Evolutionary conservation across 192 early-diverging fungal species (phyloP), one percentile per base, ranked within the genome.

Genomic region (Mortierella antarctica): DNA sequence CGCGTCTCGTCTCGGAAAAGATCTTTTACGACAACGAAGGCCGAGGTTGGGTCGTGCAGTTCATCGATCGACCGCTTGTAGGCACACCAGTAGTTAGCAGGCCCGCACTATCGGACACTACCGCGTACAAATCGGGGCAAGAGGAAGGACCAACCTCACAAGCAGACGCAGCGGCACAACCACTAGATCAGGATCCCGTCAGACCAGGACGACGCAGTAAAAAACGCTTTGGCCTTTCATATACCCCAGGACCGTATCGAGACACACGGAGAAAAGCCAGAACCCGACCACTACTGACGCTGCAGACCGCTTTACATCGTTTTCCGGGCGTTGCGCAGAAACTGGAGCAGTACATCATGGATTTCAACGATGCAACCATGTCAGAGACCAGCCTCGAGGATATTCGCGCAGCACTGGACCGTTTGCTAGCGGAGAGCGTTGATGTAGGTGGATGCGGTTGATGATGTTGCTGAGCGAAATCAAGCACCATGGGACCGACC

Each of bases 21-120:
- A 71, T 79, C 42, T 79, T 79, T 50, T 79, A 79, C 64, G 75
- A 79, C 58, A 67, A 79, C 45, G 75, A 79, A 0, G 75, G 75
- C 2, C 56, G 64, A 65, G 75, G 75, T 5, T 79, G 75, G 75
- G 39, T 71, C 5, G 70, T 79, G 11, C 75, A 79, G 21, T 79
- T 79, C 15, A 79, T 79, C 7, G 75, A 79, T 53, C 75, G 75
- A 10, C 75, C 75, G 0, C 75, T 79, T 11, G 64, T 79, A 1
- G 75, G 75, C 13, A 55, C 52, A 0, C 57, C 41, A 31, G 31
- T 3, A 31, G 31, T 31, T 31, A 31, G 31, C 31, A 31, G 31
- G 31, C 31, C 31, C 31, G 31, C 31, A 3, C 31, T 31, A 31
- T 31, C 31, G 31, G 31, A 31, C 31, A 31, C 31, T 2, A 3